Evolutionary conservation across 257 asterid genomes (phyloP).

Genomic region (Solanum ahanhuiri): DNA sequence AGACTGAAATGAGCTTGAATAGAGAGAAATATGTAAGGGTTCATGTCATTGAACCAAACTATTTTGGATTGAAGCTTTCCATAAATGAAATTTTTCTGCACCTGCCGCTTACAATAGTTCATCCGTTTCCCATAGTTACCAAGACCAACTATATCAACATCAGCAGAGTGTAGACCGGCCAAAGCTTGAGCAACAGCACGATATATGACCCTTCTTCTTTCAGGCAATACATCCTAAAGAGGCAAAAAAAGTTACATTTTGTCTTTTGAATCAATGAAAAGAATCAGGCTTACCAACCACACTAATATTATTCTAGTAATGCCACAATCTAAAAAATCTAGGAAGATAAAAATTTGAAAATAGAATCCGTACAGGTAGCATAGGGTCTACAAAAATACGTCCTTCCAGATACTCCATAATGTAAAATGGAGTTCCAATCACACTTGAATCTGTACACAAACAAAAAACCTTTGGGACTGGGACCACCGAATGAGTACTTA

Average conservation of each 20-base stretch:
- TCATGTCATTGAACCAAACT: not conserved
- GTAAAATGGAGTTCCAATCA: slow-evolving; percentile 93
- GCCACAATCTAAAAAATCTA: not conserved
- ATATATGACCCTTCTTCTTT: slow-evolving; percentile 56
- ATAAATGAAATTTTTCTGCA: slow-evolving; percentile 7
- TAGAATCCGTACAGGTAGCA: slow-evolving; percentile 51
- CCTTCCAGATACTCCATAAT: slow-evolving; percentile 96
- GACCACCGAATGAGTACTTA: slow-evolving; percentile 60
- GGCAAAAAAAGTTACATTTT: not conserved
- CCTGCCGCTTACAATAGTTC: slow-evolving; percentile 92
- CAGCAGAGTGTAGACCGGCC: slow-evolving; percentile 75
- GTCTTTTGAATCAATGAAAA: not conserved
- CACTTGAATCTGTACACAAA: slow-evolving; percentile 69
- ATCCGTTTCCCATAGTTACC: slow-evolving; percentile 58
- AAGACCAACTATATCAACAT: slow-evolving; percentile 72
- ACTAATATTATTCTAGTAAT: not conserved
- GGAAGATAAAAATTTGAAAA: not conserved
- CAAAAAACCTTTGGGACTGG: slow-evolving; percentile 93
- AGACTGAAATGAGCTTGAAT: not conserved
- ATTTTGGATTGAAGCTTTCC: not conserved
- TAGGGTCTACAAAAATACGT: slow-evolving; percentile 77
- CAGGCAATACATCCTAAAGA: slow-evolving; percentile 55
- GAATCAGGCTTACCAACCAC: not conserved
- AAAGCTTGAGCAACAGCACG: slow-evolving; percentile 75
- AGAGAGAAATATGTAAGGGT: not conserved